Conservation (phyloP, 805 yeast genomes). For the Candida sonorensis region DNA sequence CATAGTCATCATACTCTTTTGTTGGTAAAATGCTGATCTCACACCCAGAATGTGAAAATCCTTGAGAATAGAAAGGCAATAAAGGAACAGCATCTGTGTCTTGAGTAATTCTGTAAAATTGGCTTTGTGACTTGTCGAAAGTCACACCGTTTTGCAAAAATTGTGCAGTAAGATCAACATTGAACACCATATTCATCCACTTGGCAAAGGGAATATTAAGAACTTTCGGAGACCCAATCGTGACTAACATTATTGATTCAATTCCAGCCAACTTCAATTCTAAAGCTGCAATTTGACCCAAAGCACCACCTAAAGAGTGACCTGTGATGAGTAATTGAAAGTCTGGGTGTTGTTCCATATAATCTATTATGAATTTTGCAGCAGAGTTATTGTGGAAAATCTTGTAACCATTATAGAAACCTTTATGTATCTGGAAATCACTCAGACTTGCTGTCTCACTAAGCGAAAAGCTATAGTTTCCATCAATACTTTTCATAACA, state of each 20-base stretch:
- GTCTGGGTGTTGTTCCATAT: constrained; percentile 29
- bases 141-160: not conserved
- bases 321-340: constrained; percentile 54
- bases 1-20: too few relatives aligned
- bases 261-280: constrained; percentile 52
- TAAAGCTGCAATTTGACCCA: constrained; percentile 55
- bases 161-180: constrained; percentile 20
- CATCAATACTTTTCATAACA: too few relatives aligned
- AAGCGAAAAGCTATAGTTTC: too few relatives aligned
- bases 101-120: constrained; percentile 48
- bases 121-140: too few relatives aligned
- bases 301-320: constrained; percentile 65
- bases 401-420: constrained; percentile 6
- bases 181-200: constrained; percentile 46
- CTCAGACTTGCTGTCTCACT: too few relatives aligned
- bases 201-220: constrained; percentile 46
- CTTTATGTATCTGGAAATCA: constrained; percentile 3
- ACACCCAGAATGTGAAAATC: constrained; percentile 40
- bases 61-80: constrained; percentile 45
- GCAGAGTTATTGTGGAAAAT: constrained; percentile 3
- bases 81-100: constrained; percentile 49
- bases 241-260: constrained; percentile 46
- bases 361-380: not conserved
- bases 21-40: constrained; percentile 36
- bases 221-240: constrained; percentile 60